Base-by-base conservation (phyloP, 108 stramenopile species). In the Pseudonitzschia pungens region DNA sequence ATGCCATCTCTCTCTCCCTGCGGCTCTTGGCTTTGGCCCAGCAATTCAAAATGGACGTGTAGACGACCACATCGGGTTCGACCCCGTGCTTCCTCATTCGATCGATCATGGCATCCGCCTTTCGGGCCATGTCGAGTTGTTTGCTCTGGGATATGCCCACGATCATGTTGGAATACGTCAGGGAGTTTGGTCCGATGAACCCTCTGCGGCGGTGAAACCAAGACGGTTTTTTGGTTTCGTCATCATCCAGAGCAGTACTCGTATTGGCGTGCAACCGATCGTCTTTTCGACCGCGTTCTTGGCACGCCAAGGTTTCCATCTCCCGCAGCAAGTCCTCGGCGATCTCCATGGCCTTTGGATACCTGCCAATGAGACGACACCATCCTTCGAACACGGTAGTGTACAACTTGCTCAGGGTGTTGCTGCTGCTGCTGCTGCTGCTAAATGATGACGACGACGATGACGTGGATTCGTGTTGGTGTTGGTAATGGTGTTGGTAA, bases 1-100 rank as follows among this genome's bases (percentile, higher is more conserved):
- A 72, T 11, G 80, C 77, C 65, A 69, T 29, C 53, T 72, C 27
- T 45, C 83, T 67, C 70, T 83, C 83, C 20, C 68, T 51, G 7
- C 68, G 71, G 69, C 72, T 79, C 20, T 20, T 67, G 16, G 83
- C 63, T 56, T 79, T 83, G 33, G 78, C 59, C 83, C 83, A 83
- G 62, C 79, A 80, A 70, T 80, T 81, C 9, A 84, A 24, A 21
- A 84, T 71, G 18, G 67, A 54, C 2, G 84, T 84, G 57, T 84
- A 84, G 16, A 80, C 84, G 1, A 84, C 84, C 77, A 84, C 72
- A 51, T 84, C 84, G 5, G 80, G 77, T 52, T 74, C 69, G 20
- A 84, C 73, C 3, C 79, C 81, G 40, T 80, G 77, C n/a, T 74
- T 71, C 64, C 82, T 85, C 90, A 91, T 88, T 21, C 81, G 70